Evolutionary conservation across 148 eudicot species (phyloP).

Genomic region (Polygonum aviculare): DNA sequence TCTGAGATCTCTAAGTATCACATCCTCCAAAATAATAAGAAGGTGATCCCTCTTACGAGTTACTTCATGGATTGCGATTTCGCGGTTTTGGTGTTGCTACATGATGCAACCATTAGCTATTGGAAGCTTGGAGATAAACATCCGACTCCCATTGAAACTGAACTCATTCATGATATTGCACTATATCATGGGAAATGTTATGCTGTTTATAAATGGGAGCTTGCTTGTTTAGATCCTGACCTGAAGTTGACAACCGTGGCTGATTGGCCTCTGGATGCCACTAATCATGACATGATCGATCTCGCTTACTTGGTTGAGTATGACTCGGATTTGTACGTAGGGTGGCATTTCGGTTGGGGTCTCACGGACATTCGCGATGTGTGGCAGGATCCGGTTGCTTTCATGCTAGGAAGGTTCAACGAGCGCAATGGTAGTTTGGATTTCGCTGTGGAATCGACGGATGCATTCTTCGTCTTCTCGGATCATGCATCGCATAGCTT

Average conservation of each 20-base stretch:
- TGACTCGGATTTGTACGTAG: too few species aligned
- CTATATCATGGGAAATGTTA: not conserved
- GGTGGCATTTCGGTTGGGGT: too few species aligned
- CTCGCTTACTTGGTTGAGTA: too few species aligned
- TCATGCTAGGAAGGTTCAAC: too few species aligned
- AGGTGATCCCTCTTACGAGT: not conserved
- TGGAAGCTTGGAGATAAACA: not conserved
- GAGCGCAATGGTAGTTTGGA: not conserved
- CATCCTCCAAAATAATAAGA: not conserved
- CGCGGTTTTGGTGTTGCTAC: not conserved
- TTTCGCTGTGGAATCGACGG: not conserved
- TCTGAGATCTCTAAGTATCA: not conserved
- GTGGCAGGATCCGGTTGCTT: too few species aligned
- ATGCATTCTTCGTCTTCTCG: not conserved
- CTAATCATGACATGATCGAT: too few species aligned
- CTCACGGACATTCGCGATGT: too few species aligned
- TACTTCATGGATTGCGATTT: not conserved
- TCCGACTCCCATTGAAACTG: not conserved
- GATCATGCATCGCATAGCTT: not conserved
- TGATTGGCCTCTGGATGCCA: too few species aligned
- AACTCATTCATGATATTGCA: not conserved
- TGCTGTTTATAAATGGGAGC: too few species aligned
- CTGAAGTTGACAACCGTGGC: too few species aligned
- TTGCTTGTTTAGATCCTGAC: too few species aligned
- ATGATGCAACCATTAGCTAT: not conserved